Evolutionary conservation across 2,329 filamentous ascomycete genomes (phyloP).

Genomic region (Ramularia endophylla): DNA sequence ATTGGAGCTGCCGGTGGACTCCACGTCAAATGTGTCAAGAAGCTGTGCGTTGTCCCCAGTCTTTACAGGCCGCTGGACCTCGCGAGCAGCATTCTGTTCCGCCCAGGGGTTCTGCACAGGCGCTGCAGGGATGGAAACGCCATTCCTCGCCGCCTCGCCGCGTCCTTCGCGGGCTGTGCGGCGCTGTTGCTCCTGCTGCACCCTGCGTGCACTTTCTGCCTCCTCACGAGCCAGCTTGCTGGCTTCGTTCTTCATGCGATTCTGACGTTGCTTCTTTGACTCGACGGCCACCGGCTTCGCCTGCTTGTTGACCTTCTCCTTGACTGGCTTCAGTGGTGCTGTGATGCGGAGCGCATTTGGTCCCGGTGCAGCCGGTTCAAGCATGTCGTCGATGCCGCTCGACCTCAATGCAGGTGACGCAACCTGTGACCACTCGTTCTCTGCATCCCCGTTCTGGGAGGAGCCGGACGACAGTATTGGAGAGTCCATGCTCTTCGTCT

Average conservation of each 20-base stretch:
- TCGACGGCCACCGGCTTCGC: slow-evolving; percentile 54
- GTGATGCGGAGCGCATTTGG: slow-evolving; percentile 76
- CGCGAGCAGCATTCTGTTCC: slow-evolving; percentile 22
- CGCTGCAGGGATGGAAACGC: slow-evolving; percentile 45
- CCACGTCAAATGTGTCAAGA: slow-evolving; percentile 47
- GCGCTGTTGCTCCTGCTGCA: slow-evolving; percentile 73
- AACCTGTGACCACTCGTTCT: slow-evolving; percentile 70
- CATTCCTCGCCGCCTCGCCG: slow-evolving; percentile 77
- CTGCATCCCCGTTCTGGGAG: slow-evolving; percentile 68
- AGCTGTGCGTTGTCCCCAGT: slow-evolving; percentile 23
- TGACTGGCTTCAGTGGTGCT: slow-evolving; percentile 52
- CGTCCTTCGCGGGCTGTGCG: slow-evolving; percentile 75
- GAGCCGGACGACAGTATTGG: slow-evolving; percentile 51
- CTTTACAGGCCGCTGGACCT: slow-evolving; percentile 6
- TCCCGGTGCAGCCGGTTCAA: slow-evolving; percentile 63
- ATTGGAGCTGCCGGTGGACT: slow-evolving; percentile 37
- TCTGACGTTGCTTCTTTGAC: slow-evolving; percentile 94
- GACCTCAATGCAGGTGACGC: slow-evolving; percentile 58
- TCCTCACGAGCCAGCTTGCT: slow-evolving; percentile 69
- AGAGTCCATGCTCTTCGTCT: slow-evolving; percentile 30
- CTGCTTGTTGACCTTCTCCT: slow-evolving; percentile 53
- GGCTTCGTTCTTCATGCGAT: slow-evolving; percentile 79
- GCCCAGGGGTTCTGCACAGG: slow-evolving; percentile 53
- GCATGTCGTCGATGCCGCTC: slow-evolving; percentile 82
- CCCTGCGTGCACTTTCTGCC: slow-evolving; percentile 71